Evolutionary conservation across 2,329 filamentous ascomycete genomes (phyloP), one percentile per base, ranked within the genome.

Genomic region (Cladosporium cucumerinum): DNA sequence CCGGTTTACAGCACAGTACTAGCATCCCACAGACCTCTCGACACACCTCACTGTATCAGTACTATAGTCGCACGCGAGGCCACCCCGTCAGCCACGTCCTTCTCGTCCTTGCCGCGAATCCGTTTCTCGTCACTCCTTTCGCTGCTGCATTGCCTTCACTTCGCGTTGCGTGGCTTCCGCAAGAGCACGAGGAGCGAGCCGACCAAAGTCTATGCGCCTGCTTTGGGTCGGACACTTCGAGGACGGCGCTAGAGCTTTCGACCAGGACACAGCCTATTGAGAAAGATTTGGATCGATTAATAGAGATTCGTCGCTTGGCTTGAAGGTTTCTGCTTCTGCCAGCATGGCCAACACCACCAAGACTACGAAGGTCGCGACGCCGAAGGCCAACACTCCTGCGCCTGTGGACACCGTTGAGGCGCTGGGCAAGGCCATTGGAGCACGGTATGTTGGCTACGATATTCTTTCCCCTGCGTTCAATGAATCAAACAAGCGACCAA

Each of bases 371-470:
- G 79, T 82, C 66, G 83, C 81, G 61, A 82, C 82, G 43, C 81
- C 82, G 25, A 84, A 83, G 74, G 73, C 78, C 62, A 77, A 73
- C 66, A 72, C 76, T 65, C 73, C 72, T 79, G 67, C 68, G 18
- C 64, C 66, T n/a, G 62, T 65, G 80, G 72, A 75, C 30, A 67
- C 80, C 54, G 82, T 87, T 64, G 82, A 81, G 64, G 81, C 81
- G 60, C 76, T 89, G 72, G 84, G 81, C 75, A 85, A 84, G 76
- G 84, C 84, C 58, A 83, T 89, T 73, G 87, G 87, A 69, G 84
- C 84, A 69, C 83, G 84, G 86, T 88, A 80, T 43, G 57, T 26
- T 28, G 39, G 39, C 39, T 21, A 46, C 10, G 39, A 21, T 46
- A 5, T 12, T 21, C 32, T 32, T 21, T 16, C 11, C 16, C 34